phyloP scores from a whole-genome alignment of 306 rosid species.

The Rubus idaeus region DNA sequence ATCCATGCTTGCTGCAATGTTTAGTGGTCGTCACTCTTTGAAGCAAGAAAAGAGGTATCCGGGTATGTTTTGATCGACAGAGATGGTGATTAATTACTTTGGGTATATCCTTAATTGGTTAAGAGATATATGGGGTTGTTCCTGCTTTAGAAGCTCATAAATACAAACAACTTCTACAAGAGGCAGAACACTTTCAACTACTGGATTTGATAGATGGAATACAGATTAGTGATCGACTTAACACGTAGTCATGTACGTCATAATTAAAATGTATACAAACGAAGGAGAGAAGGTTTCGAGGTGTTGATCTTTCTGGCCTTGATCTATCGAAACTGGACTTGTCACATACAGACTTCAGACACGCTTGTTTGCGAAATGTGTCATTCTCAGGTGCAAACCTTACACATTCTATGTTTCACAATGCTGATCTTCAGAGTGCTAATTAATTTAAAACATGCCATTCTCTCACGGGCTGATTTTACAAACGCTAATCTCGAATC shows the following conservation, averaged over 20 bases:
- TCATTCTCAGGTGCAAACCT: constrained; percentile 88
- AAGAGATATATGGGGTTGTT: constrained; percentile 73
- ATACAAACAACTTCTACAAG: constrained; percentile 59
- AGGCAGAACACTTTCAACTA: constrained; percentile 86
- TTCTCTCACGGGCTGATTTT: background rate
- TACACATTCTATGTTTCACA: constrained; percentile 69
- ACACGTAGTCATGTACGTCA: constrained; percentile 77
- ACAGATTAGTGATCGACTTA: constrained; percentile 65
- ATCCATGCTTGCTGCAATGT: constrained; percentile 94
- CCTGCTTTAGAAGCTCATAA: constrained; percentile 58
- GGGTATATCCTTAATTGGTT: constrained; percentile 90
- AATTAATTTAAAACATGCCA: constrained; percentile 42
- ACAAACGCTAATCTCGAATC: background rate
- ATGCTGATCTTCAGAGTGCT: constrained; percentile 86
- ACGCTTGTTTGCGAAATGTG: constrained; percentile 77
- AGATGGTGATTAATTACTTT: constrained; percentile 81
- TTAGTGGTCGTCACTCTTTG: constrained; percentile 79
- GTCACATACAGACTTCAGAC: constrained; percentile 76
- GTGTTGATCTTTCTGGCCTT: constrained; percentile 87
- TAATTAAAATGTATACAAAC: constrained; percentile 91
- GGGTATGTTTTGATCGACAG: constrained; percentile 82
- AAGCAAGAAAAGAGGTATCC: constrained; percentile 56
- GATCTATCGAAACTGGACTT: constrained; percentile 95
- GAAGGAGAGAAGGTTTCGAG: constrained; percentile 68
- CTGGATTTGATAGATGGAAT: constrained; percentile 78